Percentiles rank a stretch among this genome's conserved stretches.
Evolutionary conservation across 148 eudicot species (phyloP).

Genomic region (Hydrangea macrophylla): DNA sequence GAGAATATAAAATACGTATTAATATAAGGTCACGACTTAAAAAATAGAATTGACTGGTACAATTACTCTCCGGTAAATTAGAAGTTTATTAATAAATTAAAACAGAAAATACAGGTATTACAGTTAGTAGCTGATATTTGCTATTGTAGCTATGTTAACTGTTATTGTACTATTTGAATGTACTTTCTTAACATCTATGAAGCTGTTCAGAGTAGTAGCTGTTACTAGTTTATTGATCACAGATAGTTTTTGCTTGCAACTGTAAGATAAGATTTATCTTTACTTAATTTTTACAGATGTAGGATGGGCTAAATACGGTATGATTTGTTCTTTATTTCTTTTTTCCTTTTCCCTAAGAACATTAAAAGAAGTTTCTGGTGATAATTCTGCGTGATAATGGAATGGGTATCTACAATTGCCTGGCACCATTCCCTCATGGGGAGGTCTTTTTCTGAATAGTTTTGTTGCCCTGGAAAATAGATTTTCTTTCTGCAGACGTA

Average conservation of each 20-base stretch:
- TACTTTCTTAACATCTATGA: not conserved
- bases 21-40: no score
- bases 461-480: not conserved
- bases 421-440: not conserved
- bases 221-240: not conserved
- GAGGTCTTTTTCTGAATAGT: not conserved
- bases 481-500: not conserved
- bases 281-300: not conserved
- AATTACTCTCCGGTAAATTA: no score
- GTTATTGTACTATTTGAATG: no score
- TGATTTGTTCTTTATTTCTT: not conserved
- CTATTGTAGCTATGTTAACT: no score
- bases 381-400: no score
- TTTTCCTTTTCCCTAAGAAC: no score
- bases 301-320: not conserved
- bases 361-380: no score
- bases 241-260: not conserved
- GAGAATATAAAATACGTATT: no score
- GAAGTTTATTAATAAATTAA: no score
- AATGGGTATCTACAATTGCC: not conserved
- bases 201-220: not conserved
- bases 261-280: not conserved
- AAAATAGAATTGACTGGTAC: no score
- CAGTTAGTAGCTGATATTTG: not conserved
- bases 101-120: no score